A percentile compares a stretch with the other conserved stretches of the same genome.
Conservation (phyloP, 805 yeast genomes). For the Monosporozyma aquatica region DNA sequence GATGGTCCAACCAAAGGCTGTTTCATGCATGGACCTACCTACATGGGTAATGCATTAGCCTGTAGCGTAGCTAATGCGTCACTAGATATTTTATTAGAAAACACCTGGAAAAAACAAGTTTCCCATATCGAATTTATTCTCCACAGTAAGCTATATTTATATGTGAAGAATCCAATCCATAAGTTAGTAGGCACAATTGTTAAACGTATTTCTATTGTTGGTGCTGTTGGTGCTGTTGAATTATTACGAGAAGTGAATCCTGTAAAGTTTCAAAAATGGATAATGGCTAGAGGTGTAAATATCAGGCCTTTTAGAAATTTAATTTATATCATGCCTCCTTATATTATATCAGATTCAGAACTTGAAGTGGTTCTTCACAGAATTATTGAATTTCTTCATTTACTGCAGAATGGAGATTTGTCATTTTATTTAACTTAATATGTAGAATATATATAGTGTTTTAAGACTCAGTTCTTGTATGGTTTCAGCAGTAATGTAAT, state of each 20-base stretch:
- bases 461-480: too few relatives aligned
- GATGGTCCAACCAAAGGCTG: slow-evolving; percentile 16
- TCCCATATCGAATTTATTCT: slow-evolving; percentile 14
- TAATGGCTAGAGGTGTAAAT: slow-evolving; percentile 14
- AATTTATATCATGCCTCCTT: slow-evolving; percentile 26
- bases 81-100: slow-evolving; percentile 18
- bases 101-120: slow-evolving; percentile 18
- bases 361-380: slow-evolving; percentile 2
- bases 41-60: slow-evolving; percentile 25
- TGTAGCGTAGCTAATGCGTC: slow-evolving; percentile 21
- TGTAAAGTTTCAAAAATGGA: slow-evolving; percentile 17
- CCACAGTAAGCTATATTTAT: slow-evolving; percentile 11
- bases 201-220: slow-evolving; percentile 14
- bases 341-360: slow-evolving; percentile 15
- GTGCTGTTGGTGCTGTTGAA: slow-evolving; percentile 23
- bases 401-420: neutral
- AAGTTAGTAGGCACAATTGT: slow-evolving; percentile 9
- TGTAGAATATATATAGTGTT: too few relatives aligned
- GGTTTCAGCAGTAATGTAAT: too few relatives aligned
- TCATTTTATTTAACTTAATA: neutral
- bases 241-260: slow-evolving; percentile 12
- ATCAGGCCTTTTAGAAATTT: slow-evolving; percentile 21
- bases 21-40: slow-evolving; percentile 28
- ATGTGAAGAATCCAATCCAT: slow-evolving; percentile 3
- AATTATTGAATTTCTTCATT: neutral